Evolutionary conservation across 257 asterid species (phyloP).

Genomic region (Plectranthus barbatus): DNA sequence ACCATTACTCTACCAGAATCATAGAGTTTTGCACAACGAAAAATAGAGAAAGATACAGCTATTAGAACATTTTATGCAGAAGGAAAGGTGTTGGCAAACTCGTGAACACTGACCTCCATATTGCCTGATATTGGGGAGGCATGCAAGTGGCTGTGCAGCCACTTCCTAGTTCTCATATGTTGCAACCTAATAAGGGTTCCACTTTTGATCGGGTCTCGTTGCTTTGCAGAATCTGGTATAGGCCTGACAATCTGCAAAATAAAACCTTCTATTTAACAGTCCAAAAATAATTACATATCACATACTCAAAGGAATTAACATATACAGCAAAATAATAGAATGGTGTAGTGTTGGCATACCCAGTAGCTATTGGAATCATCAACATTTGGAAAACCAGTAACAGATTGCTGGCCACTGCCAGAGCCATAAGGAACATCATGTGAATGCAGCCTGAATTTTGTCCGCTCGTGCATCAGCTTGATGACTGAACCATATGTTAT

Average conservation of each 20-base stretch:
- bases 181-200: constrained; percentile 70
- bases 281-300: neutral
- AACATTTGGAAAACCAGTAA: constrained; percentile 81
- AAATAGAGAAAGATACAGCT: neutral
- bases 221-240: constrained; percentile 54
- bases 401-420: constrained; percentile 98
- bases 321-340: neutral
- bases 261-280: constrained; percentile 4
- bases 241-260: constrained; percentile 64
- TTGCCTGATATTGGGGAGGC: constrained; percentile 97
- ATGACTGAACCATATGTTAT: constrained; percentile 78
- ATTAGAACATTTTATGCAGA: neutral
- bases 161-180: constrained; percentile 81
- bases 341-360: constrained; percentile 34
- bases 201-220: constrained; percentile 75
- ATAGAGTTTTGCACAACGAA: neutral
- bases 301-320: neutral
- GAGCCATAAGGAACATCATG: constrained; percentile 98
- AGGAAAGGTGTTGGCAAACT: neutral
- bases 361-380: constrained; percentile 96
- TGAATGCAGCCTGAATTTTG: constrained; percentile 80
- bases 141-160: constrained; percentile 99
- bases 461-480: constrained; percentile 90
- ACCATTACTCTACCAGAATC: neutral
- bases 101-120: constrained; percentile 61